Base-by-base conservation (phyloP, 2,329 filamentous ascomycete species). In the Chaetomium sp. region DNA sequence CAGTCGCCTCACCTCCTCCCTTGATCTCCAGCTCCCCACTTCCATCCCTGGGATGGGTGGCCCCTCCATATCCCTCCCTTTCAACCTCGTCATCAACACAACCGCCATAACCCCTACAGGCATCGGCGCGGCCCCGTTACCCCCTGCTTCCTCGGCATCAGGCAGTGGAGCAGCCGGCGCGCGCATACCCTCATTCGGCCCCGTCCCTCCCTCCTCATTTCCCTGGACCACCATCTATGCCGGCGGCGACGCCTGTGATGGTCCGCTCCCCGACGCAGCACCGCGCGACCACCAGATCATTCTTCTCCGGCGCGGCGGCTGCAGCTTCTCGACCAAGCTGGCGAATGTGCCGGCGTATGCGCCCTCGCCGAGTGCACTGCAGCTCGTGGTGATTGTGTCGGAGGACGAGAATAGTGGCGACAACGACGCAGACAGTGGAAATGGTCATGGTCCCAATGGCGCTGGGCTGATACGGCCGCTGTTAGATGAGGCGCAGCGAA, bases 271-370 rank as follows among this genome's bases (percentile, higher is more conserved):
- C 2, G 76, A 79, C n/a, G 65, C 69, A 12, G 78, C 75, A 0
- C 71, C 78, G 2, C 76, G 75, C 34, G 70, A 76, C 46, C 77
- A 95, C 71, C 86, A 96, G 51, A 76, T 97, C 57, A 84, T 99
- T 57, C 81, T 96, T 49, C 78, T 97, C 64, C 84, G 82, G 34
- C 84, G 94, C 5, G 92, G 94, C 41, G 84, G 83, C 1, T 99
- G 94, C 73, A 87, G 81, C 32, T 97, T 97, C 70, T 86, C 82
- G 38, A 74, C 86, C 34, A 99, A 99, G 70, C 74, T 97, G 0
- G 78, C 80, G 51, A 91, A 89, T 61, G 91, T 97, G n/a, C 91
- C 92, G 0, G 81, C 82, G 8, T 92, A 86, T 67, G 77, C 84
- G 1, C 85, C 88, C 0, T 75, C 77, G 0, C 69, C 76, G 0